Percentiles rank a stretch among this genome's conserved stretches.
Conservation (phyloP, 2,329 filamentous ascomycete genomes). For the Grosmannia penicillata region DNA sequence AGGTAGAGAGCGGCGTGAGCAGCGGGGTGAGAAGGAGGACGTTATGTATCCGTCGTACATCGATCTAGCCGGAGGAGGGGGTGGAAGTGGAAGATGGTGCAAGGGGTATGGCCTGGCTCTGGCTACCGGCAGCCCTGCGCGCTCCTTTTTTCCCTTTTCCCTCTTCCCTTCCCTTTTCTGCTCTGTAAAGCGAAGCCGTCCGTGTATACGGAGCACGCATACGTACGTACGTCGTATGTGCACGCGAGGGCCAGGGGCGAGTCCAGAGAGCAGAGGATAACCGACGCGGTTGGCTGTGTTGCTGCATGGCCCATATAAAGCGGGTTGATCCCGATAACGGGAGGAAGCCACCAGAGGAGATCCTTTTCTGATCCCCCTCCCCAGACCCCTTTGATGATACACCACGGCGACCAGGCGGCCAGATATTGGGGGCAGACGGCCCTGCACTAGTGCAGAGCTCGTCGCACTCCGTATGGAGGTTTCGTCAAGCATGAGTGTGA, state of each 20-base stretch:
- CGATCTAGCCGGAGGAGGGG: neutral
- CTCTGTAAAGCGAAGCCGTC: too few relatives aligned
- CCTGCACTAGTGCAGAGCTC: too few relatives aligned
- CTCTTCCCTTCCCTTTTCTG: too few relatives aligned
- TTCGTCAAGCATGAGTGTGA: conserved; percentile 25
- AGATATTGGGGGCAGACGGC: too few relatives aligned
- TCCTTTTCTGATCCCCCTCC: neutral
- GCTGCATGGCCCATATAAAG: conserved; percentile 2
- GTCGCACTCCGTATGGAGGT: conserved; percentile 13
- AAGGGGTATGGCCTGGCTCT: neutral
- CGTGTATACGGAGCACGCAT: too few relatives aligned
- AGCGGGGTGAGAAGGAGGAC: neutral
- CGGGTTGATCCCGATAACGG: conserved; percentile 9
- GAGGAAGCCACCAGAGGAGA: conserved; percentile 4
- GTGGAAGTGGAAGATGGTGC: neutral
- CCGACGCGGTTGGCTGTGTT: too few relatives aligned
- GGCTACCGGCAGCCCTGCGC: neutral
- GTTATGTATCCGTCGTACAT: neutral
- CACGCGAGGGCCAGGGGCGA: neutral
- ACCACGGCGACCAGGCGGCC: too few relatives aligned
- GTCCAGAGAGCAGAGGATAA: too few relatives aligned
- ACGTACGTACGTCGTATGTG: too few relatives aligned
- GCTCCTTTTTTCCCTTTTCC: neutral
- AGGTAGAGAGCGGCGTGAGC: neutral
- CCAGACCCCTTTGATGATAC: neutral